Base-by-base conservation (phyloP, 2,329 filamentous ascomycete genomes). In the Pyricularia sp. region DNA sequence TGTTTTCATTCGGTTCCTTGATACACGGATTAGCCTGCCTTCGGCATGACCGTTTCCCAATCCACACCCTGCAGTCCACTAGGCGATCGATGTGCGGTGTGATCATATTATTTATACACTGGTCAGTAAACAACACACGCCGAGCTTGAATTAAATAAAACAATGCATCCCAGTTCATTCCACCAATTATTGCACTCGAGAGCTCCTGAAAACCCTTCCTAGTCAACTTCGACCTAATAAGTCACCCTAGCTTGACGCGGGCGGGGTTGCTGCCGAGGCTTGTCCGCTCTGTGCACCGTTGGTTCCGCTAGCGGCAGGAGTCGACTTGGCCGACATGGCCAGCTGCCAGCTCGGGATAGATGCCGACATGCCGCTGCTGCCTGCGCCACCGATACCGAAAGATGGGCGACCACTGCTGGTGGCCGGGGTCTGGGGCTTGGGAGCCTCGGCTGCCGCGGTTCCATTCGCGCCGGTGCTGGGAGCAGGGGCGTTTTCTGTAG, bases 281-380 rank as follows among this genome's bases (percentile, higher is more conserved):
- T 63, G 59, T 17, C 59, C 59, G 59, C 17, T 63, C 59, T 30
- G 26, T 5, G 59, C 12, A 20, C 59, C 59, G 14, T 63, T 63
- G 14, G 59, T 63, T 23, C 59, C 59, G 12, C 12, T 28, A 28
- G 26, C 11, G 4, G 59, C n/a, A 23, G 67, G 28, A 17, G 67
- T 50, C 20, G 58, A 64, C 78, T 85, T 87, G 74, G 85, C 88
- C 36, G 87, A 83, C 76, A 89, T 88, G 65, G 90, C 89, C 84
- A 92, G 86, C 79, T 94, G 91, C 91, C 91, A 94, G 4, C 90
- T 87, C 4, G 91, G 91, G 72, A 94, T 94, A 12, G 90, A 88
- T 12, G 90, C 90, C 79, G 86, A 88, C 42, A 79, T 80, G 17
- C 78, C 74, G 55, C 84, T 78, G 71, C 82, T 80, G 69, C 84